These are phyloP conservation scores for Lentinula guzmanii DNA, from an alignment of 768 basidiomycete genomes.

Conservation along the genomic window DNA sequence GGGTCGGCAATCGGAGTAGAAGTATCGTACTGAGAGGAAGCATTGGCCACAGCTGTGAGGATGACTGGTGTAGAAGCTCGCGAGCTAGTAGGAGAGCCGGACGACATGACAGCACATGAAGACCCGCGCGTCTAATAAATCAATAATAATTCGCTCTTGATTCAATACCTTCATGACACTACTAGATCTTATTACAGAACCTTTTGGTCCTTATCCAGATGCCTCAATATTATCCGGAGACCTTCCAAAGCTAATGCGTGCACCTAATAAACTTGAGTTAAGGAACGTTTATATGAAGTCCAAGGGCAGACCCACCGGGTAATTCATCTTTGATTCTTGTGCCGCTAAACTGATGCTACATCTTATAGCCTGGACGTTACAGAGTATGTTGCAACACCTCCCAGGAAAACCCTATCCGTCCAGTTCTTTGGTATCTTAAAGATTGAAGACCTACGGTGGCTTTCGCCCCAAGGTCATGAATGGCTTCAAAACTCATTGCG, in stretches of 20 bases:
- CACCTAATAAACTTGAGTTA: not conserved
- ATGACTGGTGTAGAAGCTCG: constrained; percentile 4
- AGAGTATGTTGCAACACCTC: constrained; percentile 3
- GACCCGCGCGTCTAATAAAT: not conserved
- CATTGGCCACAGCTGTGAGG: constrained; percentile 5
- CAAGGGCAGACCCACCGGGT: not conserved
- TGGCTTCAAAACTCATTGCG: constrained; percentile 3
- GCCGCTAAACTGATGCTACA: not conserved
- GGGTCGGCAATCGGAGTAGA: constrained; percentile 11
- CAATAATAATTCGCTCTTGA: not conserved
- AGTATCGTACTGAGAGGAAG: not conserved
- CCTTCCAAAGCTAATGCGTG: not conserved
- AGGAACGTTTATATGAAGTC: constrained; percentile 1
- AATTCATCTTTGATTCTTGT: not conserved
- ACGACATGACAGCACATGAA: constrained; percentile 6
- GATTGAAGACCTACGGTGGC: constrained; percentile 1
- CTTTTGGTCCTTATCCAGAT: constrained; percentile 5
- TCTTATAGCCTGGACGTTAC: constrained; percentile 1
- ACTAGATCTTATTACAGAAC: not conserved
- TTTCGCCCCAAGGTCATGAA: not conserved
- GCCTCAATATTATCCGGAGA: not conserved
- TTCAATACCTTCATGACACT: not conserved
- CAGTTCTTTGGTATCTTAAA: constrained; percentile 1
- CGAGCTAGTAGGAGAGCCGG: not conserved
- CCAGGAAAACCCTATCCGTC: not conserved